phyloP scores from a whole-genome alignment of 768 basidiomycete species.

The Lentinula sp. region DNA sequence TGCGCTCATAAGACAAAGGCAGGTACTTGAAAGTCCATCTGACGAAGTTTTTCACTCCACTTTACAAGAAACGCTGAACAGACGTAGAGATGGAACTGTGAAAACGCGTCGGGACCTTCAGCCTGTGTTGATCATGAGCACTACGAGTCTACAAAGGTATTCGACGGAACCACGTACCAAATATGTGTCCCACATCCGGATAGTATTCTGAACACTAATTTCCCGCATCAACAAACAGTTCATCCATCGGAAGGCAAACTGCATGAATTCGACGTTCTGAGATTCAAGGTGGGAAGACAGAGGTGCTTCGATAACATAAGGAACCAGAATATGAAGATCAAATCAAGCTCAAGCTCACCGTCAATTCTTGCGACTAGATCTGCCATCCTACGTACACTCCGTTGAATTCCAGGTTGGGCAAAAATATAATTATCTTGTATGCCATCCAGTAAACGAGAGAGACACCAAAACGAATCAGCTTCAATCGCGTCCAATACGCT shows the following conservation, averaged over 20 bases:
- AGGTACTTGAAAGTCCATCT: conserved; percentile 97
- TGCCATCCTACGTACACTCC: conserved; percentile 90
- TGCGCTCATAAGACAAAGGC: background rate
- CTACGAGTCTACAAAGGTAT: background rate
- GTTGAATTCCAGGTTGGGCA: conserved; percentile 93
- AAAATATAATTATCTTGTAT: conserved; percentile 99
- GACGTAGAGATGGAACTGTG: conserved; percentile 97
- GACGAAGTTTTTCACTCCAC: conserved; percentile 88
- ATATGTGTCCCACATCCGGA: conserved; percentile 99
- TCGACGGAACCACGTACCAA: conserved; percentile 48
- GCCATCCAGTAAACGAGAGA: conserved; percentile 90
- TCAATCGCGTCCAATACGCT: conserved; percentile 79
- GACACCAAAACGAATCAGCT: conserved; percentile 98
- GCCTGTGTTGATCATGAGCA: conserved; percentile 47
- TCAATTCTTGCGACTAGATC: conserved; percentile 90
- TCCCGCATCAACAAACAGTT: conserved; percentile 98
- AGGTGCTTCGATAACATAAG: conserved; percentile 46
- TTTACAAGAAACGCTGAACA: conserved; percentile 95
- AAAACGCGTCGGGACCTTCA: conserved; percentile 96
- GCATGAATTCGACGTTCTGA: conserved; percentile 98
- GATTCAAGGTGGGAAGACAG: conserved; percentile 81
- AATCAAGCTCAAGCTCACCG: conserved; percentile 36
- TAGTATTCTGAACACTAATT: conserved; percentile 93
- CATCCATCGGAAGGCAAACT: conserved; percentile 99
- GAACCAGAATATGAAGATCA: background rate